Evolutionary conservation across 352 stramenopile species (phyloP), one percentile per base, ranked within the genome.

Genomic region (Phytophthora vignae): DNA sequence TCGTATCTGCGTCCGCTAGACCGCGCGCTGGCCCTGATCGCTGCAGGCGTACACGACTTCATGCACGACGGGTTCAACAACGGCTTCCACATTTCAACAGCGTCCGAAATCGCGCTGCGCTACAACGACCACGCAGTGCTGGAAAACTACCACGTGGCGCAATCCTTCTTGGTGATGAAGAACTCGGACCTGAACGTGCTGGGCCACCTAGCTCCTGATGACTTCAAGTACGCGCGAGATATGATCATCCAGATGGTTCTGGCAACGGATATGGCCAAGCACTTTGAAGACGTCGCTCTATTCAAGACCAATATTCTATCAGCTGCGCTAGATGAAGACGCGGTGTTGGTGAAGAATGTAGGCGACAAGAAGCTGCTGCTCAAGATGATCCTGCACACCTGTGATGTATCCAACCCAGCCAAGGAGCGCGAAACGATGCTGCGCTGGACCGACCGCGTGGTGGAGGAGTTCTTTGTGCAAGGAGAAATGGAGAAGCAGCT

Each of bases 391-490:
- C 74, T 98, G 25, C 91, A 98, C 58, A 94, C 92, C 22, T 96
- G 95, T 40, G 97, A 99, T 68, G 95, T 99, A 25, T 98, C 94
- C 4, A 99, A 99, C 67, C 94, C 92, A 38, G 84, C 91, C 6
- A 98, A 98, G 69, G 87, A 96, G 21, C 90, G 87, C 29, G 74
- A 90, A 55, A 83, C 94, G 19, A 95, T 97, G 81, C 83, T 97
- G 60, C 87, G 90, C 64, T 99, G 97, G 97, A 96, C 94, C 0
- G 89, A 98, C 59, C 90, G 94, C 21, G 93, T 98, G 10, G 85
- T 98, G 12, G 89, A 98, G 38, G 97, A 99, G 83, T 99, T 99
- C 69, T 99, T 98, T 68, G 63, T 90, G 19, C 97, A 99, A 71
- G 97, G 97, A 38, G 97, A 99, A 61, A 90, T 97, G 74, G 97